These are phyloP conservation scores for Salix suchowensis DNA, from an alignment of 345 rosid species.

Conservation along the genomic window DNA sequence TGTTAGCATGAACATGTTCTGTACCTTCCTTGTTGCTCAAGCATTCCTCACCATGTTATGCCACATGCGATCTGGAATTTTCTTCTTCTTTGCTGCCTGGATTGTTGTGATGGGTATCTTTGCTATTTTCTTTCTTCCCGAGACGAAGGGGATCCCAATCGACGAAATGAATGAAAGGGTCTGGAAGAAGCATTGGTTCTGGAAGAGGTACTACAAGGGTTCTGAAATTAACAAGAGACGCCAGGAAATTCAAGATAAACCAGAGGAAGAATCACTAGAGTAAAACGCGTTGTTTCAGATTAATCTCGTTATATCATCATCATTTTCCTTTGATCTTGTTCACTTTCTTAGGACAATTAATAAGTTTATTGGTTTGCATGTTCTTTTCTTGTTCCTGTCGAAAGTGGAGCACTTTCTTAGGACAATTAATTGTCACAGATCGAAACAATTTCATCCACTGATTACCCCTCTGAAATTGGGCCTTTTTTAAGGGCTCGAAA, in stretches of 20 bases:
- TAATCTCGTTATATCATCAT: too few relatives aligned
- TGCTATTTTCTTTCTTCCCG: conserved; percentile 39
- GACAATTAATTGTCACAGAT: too few relatives aligned
- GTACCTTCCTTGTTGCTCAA: conserved; percentile 57
- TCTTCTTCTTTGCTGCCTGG: conserved; percentile 57
- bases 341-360: not conserved
- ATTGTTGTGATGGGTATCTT: conserved; percentile 33
- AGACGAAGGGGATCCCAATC: conserved; percentile 57
- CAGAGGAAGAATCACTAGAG: not conserved
- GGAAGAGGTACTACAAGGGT: conserved; percentile 38
- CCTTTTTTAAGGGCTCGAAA: too few relatives aligned
- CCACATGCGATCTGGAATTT: conserved; percentile 36
- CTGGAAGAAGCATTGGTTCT: conserved; percentile 62
- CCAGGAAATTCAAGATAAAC: not conserved
- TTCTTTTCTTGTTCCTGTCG: too few relatives aligned
- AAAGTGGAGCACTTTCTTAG: too few relatives aligned
- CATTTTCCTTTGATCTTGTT: not conserved
- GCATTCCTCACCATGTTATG: conserved; percentile 53
- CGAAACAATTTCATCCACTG: too few relatives aligned
- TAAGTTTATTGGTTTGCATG: not conserved
- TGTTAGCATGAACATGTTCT: conserved; percentile 49
- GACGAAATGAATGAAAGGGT: conserved; percentile 53
- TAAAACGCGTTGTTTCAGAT: not conserved
- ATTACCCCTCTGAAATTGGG: too few relatives aligned
- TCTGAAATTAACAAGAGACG: not conserved